Percentiles rank a stretch among this genome's conserved stretches.
Evolutionary conservation across 345 rosid genomes (phyloP).

Genomic region (Linum lewisii): DNA sequence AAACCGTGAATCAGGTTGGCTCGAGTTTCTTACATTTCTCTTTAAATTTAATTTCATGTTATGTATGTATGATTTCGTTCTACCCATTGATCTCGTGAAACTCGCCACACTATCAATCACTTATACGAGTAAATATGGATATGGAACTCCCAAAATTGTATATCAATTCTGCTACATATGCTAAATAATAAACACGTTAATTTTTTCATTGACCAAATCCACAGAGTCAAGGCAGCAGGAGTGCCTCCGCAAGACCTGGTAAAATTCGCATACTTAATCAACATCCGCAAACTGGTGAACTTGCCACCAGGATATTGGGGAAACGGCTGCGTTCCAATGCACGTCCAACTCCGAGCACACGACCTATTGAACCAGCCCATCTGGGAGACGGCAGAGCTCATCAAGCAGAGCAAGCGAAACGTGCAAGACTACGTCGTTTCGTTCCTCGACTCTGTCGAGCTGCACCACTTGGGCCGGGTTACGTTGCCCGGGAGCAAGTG

Average conservation of each 20-base stretch:
- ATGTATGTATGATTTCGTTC: no score
- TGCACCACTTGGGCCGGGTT: constrained; percentile 30
- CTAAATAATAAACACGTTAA: not conserved
- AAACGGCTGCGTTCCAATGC: constrained; percentile 73
- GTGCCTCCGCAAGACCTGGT: constrained; percentile 35
- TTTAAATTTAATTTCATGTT: no score
- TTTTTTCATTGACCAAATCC: not conserved
- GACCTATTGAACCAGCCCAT: constrained; percentile 53
- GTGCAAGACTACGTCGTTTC: constrained; percentile 57
- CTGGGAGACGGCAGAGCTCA: constrained; percentile 64
- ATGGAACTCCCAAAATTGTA: no score
- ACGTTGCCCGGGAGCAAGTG: constrained; percentile 25
- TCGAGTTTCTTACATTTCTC: no score
- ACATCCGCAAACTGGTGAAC: constrained; percentile 45
- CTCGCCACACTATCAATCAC: no score
- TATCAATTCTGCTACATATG: not conserved
- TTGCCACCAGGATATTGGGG: constrained; percentile 78
- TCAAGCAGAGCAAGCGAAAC: constrained; percentile 63
- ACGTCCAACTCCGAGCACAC: constrained; percentile 39
- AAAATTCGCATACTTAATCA: constrained; percentile 57
- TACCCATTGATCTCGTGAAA: no score
- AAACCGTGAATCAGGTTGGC: no score
- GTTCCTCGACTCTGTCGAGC: constrained; percentile 61
- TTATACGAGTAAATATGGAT: no score
- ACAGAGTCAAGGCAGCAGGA: constrained; percentile 47